phyloP scores from a whole-genome alignment of 1,139 yeast genomes.

The Yamadazyma friedrichii region DNA sequence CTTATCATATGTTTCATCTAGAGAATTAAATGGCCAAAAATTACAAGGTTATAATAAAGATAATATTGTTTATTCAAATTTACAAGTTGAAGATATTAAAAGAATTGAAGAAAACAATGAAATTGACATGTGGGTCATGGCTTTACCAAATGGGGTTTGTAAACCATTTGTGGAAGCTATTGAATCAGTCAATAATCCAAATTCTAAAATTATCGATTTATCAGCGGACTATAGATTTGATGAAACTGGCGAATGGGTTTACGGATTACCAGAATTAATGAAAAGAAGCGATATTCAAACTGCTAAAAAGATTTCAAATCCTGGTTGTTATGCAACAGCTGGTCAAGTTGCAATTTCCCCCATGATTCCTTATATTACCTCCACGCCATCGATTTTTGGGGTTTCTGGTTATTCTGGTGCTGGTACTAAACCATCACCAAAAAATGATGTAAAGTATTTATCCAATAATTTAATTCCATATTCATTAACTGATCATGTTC shows the following conservation, averaged over 20 bases:
- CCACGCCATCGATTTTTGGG: constrained; percentile 86
- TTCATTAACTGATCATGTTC: constrained; percentile 93
- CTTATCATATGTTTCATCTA: constrained; percentile 88
- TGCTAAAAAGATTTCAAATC: constrained; percentile 90
- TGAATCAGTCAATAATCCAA: constrained; percentile 56
- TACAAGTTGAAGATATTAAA: constrained; percentile 83
- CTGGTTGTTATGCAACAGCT: constrained; percentile 98
- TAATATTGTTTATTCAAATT: constrained; percentile 76
- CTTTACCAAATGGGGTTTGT: constrained; percentile 96
- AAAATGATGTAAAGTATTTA: constrained; percentile 77
- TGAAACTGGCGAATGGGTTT: constrained; percentile 81
- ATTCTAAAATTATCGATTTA: constrained; percentile 82
- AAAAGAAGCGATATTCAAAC: constrained; percentile 62
- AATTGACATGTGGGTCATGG: constrained; percentile 98
- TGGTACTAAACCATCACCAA: constrained; percentile 97
- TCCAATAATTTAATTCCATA: constrained; percentile 88
- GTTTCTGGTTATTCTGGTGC: constrained; percentile 99
- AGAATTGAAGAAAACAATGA: constrained; percentile 70
- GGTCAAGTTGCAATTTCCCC: constrained; percentile 95
- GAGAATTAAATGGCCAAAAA: constrained; percentile 87
- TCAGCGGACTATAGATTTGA: constrained; percentile 97
- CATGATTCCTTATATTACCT: constrained; percentile 57
- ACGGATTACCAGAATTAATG: constrained; percentile 86
- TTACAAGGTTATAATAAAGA: constrained; percentile 84
- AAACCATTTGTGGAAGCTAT: constrained; percentile 96